A percentile compares a stretch with the other conserved stretches of the same genome.
phyloP scores from a whole-genome alignment of 2,329 filamentous ascomycete genomes.

The Epicoccum nigrum region DNA sequence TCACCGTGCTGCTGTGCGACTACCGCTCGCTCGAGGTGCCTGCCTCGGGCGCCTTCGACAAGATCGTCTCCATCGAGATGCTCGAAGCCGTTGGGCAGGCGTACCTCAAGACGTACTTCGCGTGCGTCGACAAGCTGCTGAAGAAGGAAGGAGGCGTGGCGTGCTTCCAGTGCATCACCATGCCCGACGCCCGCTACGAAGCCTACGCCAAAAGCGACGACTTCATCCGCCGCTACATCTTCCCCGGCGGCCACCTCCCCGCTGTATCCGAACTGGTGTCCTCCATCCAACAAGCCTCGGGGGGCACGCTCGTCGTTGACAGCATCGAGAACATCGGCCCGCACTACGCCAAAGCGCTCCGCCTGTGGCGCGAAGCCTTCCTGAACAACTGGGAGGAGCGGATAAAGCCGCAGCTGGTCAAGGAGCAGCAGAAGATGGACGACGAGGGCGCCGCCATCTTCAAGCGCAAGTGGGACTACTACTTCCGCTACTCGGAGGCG shows the following conservation, averaged over 20 bases:
- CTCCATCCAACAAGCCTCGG: conserved; percentile 66
- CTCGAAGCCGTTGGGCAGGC: conserved; percentile 74
- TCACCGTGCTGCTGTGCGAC: conserved; percentile 71
- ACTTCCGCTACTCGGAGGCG: conserved; percentile 77
- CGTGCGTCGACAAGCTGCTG: conserved; percentile 65
- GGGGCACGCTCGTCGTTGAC: conserved; percentile 69
- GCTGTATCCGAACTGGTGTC: conserved; percentile 69
- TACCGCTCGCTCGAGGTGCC: conserved; percentile 68
- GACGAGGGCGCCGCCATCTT: conserved; percentile 72
- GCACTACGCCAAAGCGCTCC: conserved; percentile 72
- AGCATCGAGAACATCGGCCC: conserved; percentile 74
- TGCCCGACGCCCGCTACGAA: conserved; percentile 71
- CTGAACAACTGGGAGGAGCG: conserved; percentile 64
- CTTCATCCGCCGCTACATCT: conserved; percentile 79
- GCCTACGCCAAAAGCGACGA: conserved; percentile 71
- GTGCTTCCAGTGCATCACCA: conserved; percentile 78
- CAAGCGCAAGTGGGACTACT: conserved; percentile 76
- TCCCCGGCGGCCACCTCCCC: conserved; percentile 76
- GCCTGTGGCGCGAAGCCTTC: conserved; percentile 72
- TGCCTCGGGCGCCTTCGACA: conserved; percentile 63
- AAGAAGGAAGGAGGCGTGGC: conserved; percentile 71
- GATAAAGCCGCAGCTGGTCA: conserved; percentile 66
- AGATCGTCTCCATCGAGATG: conserved; percentile 79
- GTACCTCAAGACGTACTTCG: conserved; percentile 71
- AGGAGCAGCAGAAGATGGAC: conserved; percentile 64